Evolutionary conservation across 2,329 filamentous ascomycete genomes (phyloP).

Genomic region (Colletotrichum magnum): DNA sequence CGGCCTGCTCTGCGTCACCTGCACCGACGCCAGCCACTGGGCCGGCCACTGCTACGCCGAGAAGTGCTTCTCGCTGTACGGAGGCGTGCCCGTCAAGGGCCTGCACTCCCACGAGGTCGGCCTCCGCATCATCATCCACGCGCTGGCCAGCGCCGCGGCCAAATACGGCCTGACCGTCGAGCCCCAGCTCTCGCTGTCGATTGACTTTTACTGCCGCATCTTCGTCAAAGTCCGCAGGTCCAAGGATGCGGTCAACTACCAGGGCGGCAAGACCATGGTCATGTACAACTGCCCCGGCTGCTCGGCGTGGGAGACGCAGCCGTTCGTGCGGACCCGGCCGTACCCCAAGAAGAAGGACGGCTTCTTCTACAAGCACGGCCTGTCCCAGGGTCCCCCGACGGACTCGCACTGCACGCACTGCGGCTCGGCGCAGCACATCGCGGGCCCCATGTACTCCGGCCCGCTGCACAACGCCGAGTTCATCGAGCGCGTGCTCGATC

Average conservation of each 20-base stretch:
- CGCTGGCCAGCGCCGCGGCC: slow-evolving; percentile 83
- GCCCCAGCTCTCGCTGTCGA: slow-evolving; percentile 91
- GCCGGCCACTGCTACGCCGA: slow-evolving; percentile 95
- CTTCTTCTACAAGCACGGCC: slow-evolving; percentile 82
- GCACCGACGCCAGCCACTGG: slow-evolving; percentile 96
- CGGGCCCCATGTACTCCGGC: slow-evolving; percentile 95
- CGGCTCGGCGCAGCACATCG: slow-evolving; percentile 86
- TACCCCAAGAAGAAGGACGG: slow-evolving; percentile 77
- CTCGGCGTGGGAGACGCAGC: slow-evolving; percentile 90
- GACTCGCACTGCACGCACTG: slow-evolving; percentile 84
- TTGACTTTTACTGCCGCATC: slow-evolving; percentile 93
- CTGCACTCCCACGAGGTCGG: slow-evolving; percentile 90
- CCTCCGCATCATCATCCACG: slow-evolving; percentile 86
- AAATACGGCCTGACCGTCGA: slow-evolving; percentile 91
- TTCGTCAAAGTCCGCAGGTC: slow-evolving; percentile 88
- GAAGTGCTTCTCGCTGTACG: slow-evolving; percentile 95
- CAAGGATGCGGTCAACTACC: slow-evolving; percentile 89
- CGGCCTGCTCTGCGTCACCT: slow-evolving; percentile 93
- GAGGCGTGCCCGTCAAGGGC: slow-evolving; percentile 88
- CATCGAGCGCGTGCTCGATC: slow-evolving; percentile 81
- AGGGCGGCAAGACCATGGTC: slow-evolving; percentile 92
- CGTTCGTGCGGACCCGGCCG: slow-evolving; percentile 78
- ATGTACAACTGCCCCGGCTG: slow-evolving; percentile 93
- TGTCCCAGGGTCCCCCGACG: slow-evolving; percentile 78
- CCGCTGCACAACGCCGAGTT: slow-evolving; percentile 89